Evolutionary conservation across 2,329 filamentous ascomycete genomes (phyloP), one percentile per base, ranked within the genome.

Genomic region (Ophiostoma piceae): DNA sequence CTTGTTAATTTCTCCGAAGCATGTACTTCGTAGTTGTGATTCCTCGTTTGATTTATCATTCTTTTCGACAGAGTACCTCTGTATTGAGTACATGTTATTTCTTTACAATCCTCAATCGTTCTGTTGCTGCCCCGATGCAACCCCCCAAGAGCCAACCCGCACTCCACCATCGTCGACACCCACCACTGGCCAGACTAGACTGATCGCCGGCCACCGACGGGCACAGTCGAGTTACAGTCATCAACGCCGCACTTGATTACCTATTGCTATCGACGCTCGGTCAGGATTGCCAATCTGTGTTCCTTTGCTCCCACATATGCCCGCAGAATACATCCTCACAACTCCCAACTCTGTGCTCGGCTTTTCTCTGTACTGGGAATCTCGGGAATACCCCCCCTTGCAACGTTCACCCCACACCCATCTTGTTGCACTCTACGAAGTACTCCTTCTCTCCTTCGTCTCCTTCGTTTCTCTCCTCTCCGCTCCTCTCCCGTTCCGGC

Each of bases 131-230:
- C 3, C n/a, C 29, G 22, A 57, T 57, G 51, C 47, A 54, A 54
- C 51, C 51, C 54, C 14, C 57, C 26, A 26, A 29, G 16, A 32
- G 26, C 9, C 54, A 60, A 7, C 26, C 26, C 12, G 54, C 26
- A 29, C 54, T 60, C 54, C 54, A 60, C 54, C 54, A 32, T 60
- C 54, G 11, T 57, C 51, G 51, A 26, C 51, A 57, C 51, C 51
- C 51, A 51, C 54, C 22, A 12, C 14, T 6, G 54, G 12, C 12
- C 12, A 26, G 22, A 3, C 12, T 26, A 26, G 14, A n/a, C n/a
- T 22, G n/a, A 26, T 57, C 51, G 51, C 51, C 51, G 51, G 26
- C 43, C 43, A 47, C 16, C 43, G 43, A 29, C 3, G 16, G n/a
- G 16, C 22, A 57, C 22, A 29, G 51, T 26, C 51, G 8, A 22